These are phyloP conservation scores for Globisporangium barbulae DNA, from an alignment of 352 stramenopile species.

Conservation along the genomic window DNA sequence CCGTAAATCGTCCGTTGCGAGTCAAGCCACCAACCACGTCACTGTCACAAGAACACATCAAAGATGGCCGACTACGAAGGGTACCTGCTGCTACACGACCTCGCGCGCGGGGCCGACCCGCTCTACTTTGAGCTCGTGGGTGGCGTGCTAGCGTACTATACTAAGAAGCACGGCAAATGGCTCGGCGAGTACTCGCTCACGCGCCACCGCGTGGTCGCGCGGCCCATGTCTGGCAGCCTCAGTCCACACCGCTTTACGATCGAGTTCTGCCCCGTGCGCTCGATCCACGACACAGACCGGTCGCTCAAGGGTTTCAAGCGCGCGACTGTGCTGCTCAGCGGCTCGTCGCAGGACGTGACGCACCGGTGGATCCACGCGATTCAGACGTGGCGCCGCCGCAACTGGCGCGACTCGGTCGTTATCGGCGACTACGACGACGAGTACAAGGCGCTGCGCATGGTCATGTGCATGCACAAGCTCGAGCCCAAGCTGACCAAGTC, in stretches of 20 bases:
- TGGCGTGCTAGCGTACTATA: slow-evolving; percentile 72
- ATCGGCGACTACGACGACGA: slow-evolving; percentile 67
- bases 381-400: slow-evolving; percentile 71
- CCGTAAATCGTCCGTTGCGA: neutral
- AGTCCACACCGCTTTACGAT: slow-evolving; percentile 70
- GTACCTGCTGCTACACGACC: slow-evolving; percentile 71
- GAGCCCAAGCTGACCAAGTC: slow-evolving; percentile 54
- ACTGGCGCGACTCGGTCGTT: slow-evolving; percentile 68
- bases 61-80: slow-evolving; percentile 81
- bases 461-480: slow-evolving; percentile 67
- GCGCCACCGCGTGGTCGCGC: slow-evolving; percentile 57
- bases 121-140: slow-evolving; percentile 76
- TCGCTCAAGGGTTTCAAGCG: slow-evolving; percentile 63
- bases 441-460: slow-evolving; percentile 51
- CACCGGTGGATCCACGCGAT: slow-evolving; percentile 65
- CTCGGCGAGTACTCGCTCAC: slow-evolving; percentile 74
- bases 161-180: slow-evolving; percentile 64
- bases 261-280: slow-evolving; percentile 70
- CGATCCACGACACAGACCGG: slow-evolving; percentile 69
- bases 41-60: neutral
- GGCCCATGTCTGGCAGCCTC: slow-evolving; percentile 33
- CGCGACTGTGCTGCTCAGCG: slow-evolving; percentile 52
- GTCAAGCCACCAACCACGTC: neutral
- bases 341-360: slow-evolving; percentile 40
- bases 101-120: slow-evolving; percentile 32